Conservation (phyloP, 768 basidiomycete genomes). For the Hydnum rufescens region DNA sequence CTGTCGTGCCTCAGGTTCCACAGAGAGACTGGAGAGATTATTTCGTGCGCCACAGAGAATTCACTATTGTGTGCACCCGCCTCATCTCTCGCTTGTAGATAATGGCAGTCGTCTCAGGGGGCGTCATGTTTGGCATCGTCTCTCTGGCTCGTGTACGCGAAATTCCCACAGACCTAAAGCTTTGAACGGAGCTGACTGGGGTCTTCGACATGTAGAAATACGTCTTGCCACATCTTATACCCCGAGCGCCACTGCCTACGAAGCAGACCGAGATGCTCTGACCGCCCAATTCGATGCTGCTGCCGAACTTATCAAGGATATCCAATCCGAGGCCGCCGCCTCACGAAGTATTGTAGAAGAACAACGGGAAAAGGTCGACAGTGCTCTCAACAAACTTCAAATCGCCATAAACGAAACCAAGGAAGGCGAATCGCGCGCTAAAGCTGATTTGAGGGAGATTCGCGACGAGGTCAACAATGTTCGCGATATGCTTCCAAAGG, state of each 20-base stretch:
- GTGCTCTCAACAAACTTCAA: constrained; percentile 53
- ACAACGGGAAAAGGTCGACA: constrained; percentile 52
- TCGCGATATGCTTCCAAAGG: constrained; percentile 85
- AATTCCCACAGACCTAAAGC: not conserved
- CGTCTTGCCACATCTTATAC: constrained; percentile 73
- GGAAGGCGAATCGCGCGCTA: constrained; percentile 54
- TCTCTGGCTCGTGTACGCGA: constrained; percentile 52
- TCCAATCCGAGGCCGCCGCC: constrained; percentile 55
- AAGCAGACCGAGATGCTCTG: constrained; percentile 67
- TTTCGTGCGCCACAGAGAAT: constrained; percentile 39
- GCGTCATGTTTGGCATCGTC: constrained; percentile 59
- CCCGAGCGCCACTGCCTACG: constrained; percentile 80
- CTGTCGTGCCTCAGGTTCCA: constrained; percentile 24
- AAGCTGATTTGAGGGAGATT: constrained; percentile 81
- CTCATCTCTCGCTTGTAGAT: constrained; percentile 32
- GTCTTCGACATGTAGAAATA: constrained; percentile 45
- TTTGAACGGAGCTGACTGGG: not conserved
- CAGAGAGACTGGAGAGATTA: constrained; percentile 94
- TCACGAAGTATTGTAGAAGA: constrained; percentile 55
- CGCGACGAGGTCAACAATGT: constrained; percentile 80
- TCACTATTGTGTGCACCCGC: constrained; percentile 7
- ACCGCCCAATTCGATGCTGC: constrained; percentile 81
- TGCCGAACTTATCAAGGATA: constrained; percentile 58
- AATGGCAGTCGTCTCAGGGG: constrained; percentile 77
- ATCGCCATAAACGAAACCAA: constrained; percentile 52